Base-by-base conservation (phyloP, 2,329 filamentous ascomycete species). In the Colletotrichum euphorbiae region DNA sequence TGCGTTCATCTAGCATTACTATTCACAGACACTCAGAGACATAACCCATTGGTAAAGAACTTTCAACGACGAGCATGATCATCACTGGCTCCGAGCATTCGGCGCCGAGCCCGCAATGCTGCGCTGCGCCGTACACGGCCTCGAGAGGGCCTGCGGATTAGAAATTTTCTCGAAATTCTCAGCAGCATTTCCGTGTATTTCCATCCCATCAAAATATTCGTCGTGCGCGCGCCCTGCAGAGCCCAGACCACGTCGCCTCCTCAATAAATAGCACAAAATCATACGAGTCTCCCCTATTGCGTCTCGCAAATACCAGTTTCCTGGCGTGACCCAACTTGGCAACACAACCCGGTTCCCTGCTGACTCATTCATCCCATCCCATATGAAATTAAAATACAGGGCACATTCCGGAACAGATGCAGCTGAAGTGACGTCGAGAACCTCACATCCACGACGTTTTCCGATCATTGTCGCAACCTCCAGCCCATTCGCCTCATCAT, bases 351-450 rank as follows among this genome's bases (percentile, higher is more conserved):
- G n/a, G 6, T 38, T 3, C 5, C 28, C 15, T 17, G 61, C 60
- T 65, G 60, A 65, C 65, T 68, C 60, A 65, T 38, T n/a, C 15
- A 1, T 21, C 40, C 38, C 15, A 21, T 38, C 33, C 51, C 33
- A 54, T 11, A 6, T 54, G n/a, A 46, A 50, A 21, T 21, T n/a
- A n/a, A 21, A 21, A 48, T 65, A 45, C 52, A 51, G 38, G 28
- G 38, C 38, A 13, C 52, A 42, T 59, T 46, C 65, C 60, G n/a
- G 43, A 24, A 33, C 12, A 4, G 6, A 31, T 43, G 3, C n/a
- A 28, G 12, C 3, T 43, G 21, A 54, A n/a, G 65, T 68, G 65
- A 68, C 65, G 65, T 65, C 40, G 54, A 48, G 33, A 64, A 33
- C 36, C 19, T 51, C 36, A 48, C 40, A 21, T 31, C 36, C 0